Percentiles rank a stretch among this genome's conserved stretches.
Evolutionary conservation across 1,284 basidiomycete genomes (phyloP).

Genomic region (Microbotryum intermedium): DNA sequence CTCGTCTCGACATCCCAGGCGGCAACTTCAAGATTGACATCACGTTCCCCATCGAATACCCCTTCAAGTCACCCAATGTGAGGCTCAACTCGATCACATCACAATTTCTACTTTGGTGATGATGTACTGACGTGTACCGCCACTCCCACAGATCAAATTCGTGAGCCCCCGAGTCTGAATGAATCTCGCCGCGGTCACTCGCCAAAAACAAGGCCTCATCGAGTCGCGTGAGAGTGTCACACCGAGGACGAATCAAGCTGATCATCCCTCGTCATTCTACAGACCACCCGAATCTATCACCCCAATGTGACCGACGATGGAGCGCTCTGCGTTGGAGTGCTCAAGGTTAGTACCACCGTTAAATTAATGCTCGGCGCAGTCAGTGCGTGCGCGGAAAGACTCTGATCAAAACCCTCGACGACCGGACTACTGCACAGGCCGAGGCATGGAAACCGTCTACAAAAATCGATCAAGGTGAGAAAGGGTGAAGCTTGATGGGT

Average conservation of each 20-base stretch:
- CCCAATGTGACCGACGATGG: slow-evolving; percentile 89
- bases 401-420: neutral
- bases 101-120: neutral
- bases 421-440: slow-evolving; percentile 20
- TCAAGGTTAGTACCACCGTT: slow-evolving; percentile 40
- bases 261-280: neutral
- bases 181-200: too few species aligned
- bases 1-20: slow-evolving; percentile 37
- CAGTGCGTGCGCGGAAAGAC: neutral
- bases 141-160: slow-evolving; percentile 29
- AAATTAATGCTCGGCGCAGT: neutral
- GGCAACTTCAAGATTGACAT: slow-evolving; percentile 71
- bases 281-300: slow-evolving; percentile 74
- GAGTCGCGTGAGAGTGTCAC: too few species aligned
- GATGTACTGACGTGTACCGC: neutral
- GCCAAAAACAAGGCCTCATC: too few species aligned
- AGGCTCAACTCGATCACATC: neutral
- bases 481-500: neutral
- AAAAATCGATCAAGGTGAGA: slow-evolving; percentile 47
- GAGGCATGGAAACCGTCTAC: slow-evolving; percentile 75
- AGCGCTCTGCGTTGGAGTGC: slow-evolving; percentile 47
- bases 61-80: slow-evolving; percentile 71
- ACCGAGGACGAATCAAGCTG: neutral
- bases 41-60: slow-evolving; percentile 58
- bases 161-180: slow-evolving; percentile 10